These are phyloP conservation scores for Cicer yamashitae DNA, from an alignment of 306 rosid genomes.

Conservation along the genomic window DNA sequence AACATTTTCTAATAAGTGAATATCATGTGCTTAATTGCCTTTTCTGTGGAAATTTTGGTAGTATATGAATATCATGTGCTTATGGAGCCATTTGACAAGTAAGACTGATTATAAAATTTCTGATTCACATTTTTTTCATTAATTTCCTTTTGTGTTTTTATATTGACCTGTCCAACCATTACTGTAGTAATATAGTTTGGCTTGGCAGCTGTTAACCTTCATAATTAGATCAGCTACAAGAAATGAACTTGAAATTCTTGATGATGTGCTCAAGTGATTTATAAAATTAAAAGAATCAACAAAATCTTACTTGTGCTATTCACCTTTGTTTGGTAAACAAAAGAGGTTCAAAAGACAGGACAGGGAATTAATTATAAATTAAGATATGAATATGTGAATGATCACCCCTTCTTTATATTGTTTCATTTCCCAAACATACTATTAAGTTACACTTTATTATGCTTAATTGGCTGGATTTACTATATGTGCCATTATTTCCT, in stretches of 20 bases:
- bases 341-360: slow-evolving; percentile 2
- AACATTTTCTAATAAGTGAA: slow-evolving; percentile 2
- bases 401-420: slow-evolving; percentile 2
- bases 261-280: slow-evolving; percentile 26
- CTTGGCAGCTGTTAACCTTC: background rate
- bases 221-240: slow-evolving; percentile 10
- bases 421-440: slow-evolving; percentile 20
- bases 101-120: slow-evolving; percentile 21
- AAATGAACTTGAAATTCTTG: slow-evolving; percentile 21
- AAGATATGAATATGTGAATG: background rate
- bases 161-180: slow-evolving; percentile 21
- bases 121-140: slow-evolving; percentile 2
- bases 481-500: slow-evolving; percentile 21
- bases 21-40: slow-evolving; percentile 24
- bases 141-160: background rate
- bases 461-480: slow-evolving; percentile 24
- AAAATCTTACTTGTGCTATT: slow-evolving; percentile 16
- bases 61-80: slow-evolving; percentile 8
- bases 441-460: slow-evolving; percentile 27
- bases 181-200: slow-evolving; percentile 18
- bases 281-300: slow-evolving; percentile 17
- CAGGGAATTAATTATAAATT: slow-evolving; percentile 5
- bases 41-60: slow-evolving; percentile 21
- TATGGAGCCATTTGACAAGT: slow-evolving; percentile 11
- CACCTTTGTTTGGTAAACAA: slow-evolving; percentile 29